phyloP scores from a whole-genome alignment of 768 basidiomycete genomes.

The Tubosaeta sp. region DNA sequence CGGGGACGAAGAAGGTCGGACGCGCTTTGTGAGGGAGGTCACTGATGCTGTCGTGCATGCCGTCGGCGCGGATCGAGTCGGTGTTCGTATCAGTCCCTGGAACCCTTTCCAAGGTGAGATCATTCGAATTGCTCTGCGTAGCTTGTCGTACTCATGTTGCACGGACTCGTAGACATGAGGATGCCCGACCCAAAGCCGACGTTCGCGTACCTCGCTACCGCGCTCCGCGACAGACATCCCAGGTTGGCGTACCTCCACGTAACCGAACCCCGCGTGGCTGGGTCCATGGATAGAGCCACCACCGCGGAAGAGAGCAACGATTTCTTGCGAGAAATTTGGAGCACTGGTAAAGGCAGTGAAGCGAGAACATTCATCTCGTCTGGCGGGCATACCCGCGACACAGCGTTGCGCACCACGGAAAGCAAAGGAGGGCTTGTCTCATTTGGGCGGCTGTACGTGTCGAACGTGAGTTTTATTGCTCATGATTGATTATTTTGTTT shows the following conservation, averaged over 20 bases:
- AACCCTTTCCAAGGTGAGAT: conserved; percentile 29
- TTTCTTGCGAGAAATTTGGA: conserved; percentile 34
- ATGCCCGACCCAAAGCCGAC: conserved; percentile 15
- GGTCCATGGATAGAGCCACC: conserved; percentile 1
- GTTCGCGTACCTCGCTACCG: conserved; percentile 32
- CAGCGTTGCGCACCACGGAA: conserved; percentile 36
- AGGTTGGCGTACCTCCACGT: conserved; percentile 42
- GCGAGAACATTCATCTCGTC: conserved; percentile 34
- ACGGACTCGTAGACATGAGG: conserved; percentile 28
- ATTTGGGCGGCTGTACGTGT: conserved; percentile 19
- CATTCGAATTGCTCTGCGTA: not conserved
- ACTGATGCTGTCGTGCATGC: conserved; percentile 37
- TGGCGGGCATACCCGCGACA: conserved; percentile 41
- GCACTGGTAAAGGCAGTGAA: conserved; percentile 20
- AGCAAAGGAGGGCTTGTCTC: conserved; percentile 14
- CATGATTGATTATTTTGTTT: too few relatives aligned
- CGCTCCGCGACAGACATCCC: conserved; percentile 28
- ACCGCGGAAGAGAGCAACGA: conserved; percentile 1
- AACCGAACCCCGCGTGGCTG: conserved; percentile 28
- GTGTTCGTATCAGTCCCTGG: conserved; percentile 43
- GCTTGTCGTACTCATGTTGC: not conserved
- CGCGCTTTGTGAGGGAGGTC: conserved; percentile 42
- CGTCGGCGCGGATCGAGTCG: conserved; percentile 41
- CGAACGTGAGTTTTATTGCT: not conserved
- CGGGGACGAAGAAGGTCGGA: conserved; percentile 48